Evolutionary conservation across 1,284 basidiomycete species (phyloP).

Genomic region (Ceratobasidium sp.): DNA sequence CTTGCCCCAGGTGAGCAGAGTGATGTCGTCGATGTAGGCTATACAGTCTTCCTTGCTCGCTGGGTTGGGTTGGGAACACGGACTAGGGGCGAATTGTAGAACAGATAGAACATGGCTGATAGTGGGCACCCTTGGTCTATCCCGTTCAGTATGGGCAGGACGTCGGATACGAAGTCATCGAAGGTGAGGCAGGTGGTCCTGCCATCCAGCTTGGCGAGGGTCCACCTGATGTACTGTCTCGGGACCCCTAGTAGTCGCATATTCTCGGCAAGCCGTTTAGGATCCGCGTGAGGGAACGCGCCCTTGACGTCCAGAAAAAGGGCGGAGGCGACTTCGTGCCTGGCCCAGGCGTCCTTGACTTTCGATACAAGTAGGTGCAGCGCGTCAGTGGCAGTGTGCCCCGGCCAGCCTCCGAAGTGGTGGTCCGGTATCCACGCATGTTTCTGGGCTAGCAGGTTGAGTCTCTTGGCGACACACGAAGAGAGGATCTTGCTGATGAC

Average conservation of each 20-base stretch:
- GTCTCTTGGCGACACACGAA: neutral
- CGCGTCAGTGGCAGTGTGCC: conserved; percentile 32
- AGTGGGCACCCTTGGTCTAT: conserved; percentile 53
- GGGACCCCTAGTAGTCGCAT: conserved; percentile 50
- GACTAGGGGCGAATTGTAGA: neutral
- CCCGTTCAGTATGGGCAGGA: conserved; percentile 49
- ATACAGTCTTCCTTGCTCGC: neutral
- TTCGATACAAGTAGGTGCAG: conserved; percentile 7
- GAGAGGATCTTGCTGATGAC: conserved; percentile 29
- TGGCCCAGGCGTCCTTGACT: conserved; percentile 43
- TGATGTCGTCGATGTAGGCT: neutral
- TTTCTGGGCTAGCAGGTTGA: conserved; percentile 4
- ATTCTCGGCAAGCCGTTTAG: conserved; percentile 50
- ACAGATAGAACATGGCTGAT: conserved; percentile 44
- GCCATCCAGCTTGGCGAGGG: conserved; percentile 3
- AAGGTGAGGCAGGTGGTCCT: neutral
- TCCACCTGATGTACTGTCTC: conserved; percentile 41
- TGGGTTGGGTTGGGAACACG: neutral
- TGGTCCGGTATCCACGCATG: conserved; percentile 21
- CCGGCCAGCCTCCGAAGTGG: conserved; percentile 41
- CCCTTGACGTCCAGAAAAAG: conserved; percentile 44
- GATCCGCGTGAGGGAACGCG: conserved; percentile 51
- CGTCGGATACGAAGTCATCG: neutral
- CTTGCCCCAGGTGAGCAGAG: neutral
- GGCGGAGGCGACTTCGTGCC: conserved; percentile 11